Evolutionary conservation across 495 filamentous ascomycete genomes (phyloP).

Genomic region (Emericellopsis terricola): DNA sequence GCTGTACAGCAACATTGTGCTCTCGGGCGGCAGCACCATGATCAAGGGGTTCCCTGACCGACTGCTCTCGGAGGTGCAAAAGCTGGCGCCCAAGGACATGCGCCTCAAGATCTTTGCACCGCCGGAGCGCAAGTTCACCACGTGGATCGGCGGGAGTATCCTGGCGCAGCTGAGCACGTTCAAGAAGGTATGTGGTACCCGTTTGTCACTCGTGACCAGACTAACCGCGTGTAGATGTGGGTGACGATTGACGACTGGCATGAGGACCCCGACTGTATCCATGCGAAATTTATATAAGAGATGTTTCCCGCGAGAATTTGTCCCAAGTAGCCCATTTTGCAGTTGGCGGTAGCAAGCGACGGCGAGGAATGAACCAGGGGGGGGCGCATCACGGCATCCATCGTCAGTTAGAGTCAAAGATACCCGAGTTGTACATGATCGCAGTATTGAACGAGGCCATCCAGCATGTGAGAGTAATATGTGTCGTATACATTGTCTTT

Average conservation of each 20-base stretch:
- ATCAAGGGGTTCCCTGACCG: conserved; percentile 84
- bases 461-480: no score
- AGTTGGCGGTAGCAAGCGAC: no score
- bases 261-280: conserved; percentile 96
- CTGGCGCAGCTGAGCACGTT: conserved; percentile 94
- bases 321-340: no score
- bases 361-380: no score
- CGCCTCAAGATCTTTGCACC: conserved; percentile 97
- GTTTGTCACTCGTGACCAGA: not conserved
- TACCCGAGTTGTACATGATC: no score
- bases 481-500: no score
- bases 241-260: conserved; percentile 98
- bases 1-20: conserved; percentile 88
- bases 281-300: conserved; percentile 88
- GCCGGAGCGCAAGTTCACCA: conserved; percentile 93
- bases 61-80: conserved; percentile 77
- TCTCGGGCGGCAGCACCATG: conserved; percentile 87
- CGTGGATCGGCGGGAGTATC: conserved; percentile 98
- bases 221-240: conserved; percentile 59
- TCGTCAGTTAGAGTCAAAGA: no score
- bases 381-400: no score
- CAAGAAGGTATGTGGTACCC: conserved; percentile 54
- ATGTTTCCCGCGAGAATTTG: no score
- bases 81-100: conserved; percentile 94
- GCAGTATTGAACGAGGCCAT: no score